These are phyloP conservation scores for Fusarium neocosmosporiellum DNA, from an alignment of 2,329 filamentous ascomycete genomes.

Conservation along the genomic window DNA sequence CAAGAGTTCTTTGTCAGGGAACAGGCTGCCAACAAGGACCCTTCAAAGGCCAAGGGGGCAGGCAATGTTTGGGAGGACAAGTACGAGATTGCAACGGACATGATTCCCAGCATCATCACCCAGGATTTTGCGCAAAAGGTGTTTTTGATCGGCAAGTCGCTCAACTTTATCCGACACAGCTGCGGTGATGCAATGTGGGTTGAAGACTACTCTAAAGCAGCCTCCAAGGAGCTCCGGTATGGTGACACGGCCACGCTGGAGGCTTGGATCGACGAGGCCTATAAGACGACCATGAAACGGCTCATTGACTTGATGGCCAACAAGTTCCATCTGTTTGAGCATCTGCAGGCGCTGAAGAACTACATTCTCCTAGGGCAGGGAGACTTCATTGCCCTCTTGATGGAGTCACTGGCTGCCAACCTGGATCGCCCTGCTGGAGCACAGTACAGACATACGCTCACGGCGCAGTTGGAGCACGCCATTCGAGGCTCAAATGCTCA, in stretches of 20 bases:
- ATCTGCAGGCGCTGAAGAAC: conserved; percentile 90
- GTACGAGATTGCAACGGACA: conserved; percentile 84
- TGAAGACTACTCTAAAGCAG: conserved; percentile 91
- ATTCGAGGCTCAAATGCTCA: conserved; percentile 98
- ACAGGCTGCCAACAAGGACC: conserved; percentile 67
- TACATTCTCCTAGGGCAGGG: conserved; percentile 95
- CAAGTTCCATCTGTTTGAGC: conserved; percentile 95
- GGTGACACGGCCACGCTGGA: conserved; percentile 93
- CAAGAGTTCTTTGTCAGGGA: conserved; percentile 95
- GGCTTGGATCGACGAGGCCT: conserved; percentile 94
- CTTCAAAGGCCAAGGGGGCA: conserved; percentile 68
- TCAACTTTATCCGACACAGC: conserved; percentile 97
- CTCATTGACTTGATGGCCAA: conserved; percentile 92
- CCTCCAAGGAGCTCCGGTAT: conserved; percentile 91
- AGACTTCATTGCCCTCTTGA: conserved; percentile 95
- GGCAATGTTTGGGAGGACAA: conserved; percentile 99
- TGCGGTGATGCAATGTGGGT: conserved; percentile 96
- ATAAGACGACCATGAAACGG: conserved; percentile 97
- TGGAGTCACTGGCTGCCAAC: conserved; percentile 95
- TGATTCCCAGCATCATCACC: conserved; percentile 94
- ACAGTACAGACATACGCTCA: conserved; percentile 95
- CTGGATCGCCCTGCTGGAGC: conserved; percentile 95
- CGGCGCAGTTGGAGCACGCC: conserved; percentile 96
- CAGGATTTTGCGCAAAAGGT: conserved; percentile 95
- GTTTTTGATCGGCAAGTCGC: conserved; percentile 95